Base-by-base conservation (phyloP, 257 asterid species). In the Plantago elongata region DNA sequence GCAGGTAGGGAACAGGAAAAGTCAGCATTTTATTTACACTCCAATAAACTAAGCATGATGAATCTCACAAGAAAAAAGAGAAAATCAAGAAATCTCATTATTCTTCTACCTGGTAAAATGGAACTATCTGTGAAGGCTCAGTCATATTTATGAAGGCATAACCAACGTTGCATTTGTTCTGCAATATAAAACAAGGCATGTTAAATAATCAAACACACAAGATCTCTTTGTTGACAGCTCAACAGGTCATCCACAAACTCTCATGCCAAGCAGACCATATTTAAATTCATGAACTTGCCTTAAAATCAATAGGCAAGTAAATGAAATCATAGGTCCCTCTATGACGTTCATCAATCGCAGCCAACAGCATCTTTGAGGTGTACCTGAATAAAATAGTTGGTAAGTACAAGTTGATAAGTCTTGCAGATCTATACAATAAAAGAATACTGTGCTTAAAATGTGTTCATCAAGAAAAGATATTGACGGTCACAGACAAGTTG, bases 131-230 rank as follows among this genome's bases (percentile, higher is more conserved):
- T 68, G 95, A 27, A 62, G 99, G 94, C 9, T 89, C 95, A 13
- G 87, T 85, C 99, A 93, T 93, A 79, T 93, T 93, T 78, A 93
- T 93, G 77, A 89, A 93, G 30, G 99, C 99, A 72, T 93, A 93
- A 12, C 99, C 99, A 46, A 93, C 99, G 57, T 93, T 93, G 85
- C 99, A 93, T 72, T 93, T 93, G 80, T 93, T 93, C 99, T 93
- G 96, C 81, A 83, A 78, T 67, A 22, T 71, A 60, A 66, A 59
- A 60, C 54, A 27, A 70, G 3, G 40, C 8, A 54, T 45, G 37
- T 45, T 13, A 62, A 70, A 70, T 16, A 60, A 70, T 69, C 60
- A 44, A 57, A 69, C 64, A 51, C 59, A 54, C 68, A 52, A 72
- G 55, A 42, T 49, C 7, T 49, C 7, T 11, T 8, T 44, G 11